A percentile compares a stretch with the other conserved stretches of the same genome.
These are phyloP conservation scores for Theobroma cacao DNA, from an alignment of 345 rosid genomes.

Conservation along the genomic window DNA sequence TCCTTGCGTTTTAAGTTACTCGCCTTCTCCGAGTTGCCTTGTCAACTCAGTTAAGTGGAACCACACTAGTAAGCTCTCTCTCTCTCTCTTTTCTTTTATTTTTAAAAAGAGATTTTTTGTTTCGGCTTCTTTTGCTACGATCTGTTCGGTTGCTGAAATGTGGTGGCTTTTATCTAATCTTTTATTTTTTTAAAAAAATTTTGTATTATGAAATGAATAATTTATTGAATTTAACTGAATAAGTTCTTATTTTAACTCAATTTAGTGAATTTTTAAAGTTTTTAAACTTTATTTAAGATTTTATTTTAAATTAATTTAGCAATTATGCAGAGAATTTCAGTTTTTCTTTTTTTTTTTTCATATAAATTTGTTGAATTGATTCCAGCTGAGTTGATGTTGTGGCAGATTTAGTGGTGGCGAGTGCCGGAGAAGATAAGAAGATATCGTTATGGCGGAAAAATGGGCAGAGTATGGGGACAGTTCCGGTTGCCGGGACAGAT, in stretches of 20 bases:
- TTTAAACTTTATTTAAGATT: neutral
- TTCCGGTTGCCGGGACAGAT: conserved; percentile 74
- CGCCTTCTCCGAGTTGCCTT: conserved; percentile 64
- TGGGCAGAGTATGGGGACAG: conserved; percentile 79
- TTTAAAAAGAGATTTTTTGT: neutral
- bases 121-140: neutral
- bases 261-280: neutral
- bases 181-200: neutral
- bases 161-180: neutral
- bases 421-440: conserved; percentile 96
- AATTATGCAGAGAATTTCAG: neutral
- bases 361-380: neutral
- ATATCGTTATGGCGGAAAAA: conserved; percentile 81
- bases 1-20: conserved; percentile 74
- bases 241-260: neutral
- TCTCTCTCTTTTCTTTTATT: too few species aligned
- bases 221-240: neutral
- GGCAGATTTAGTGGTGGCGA: conserved; percentile 96
- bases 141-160: conserved; percentile 7
- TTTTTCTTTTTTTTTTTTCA: neutral
- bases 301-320: neutral
- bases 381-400: neutral
- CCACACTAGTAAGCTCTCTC: conserved; percentile 68
- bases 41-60: conserved; percentile 96
- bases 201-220: neutral